Percentiles rank a stretch among this genome's conserved stretches.
Evolutionary conservation across 148 eudicot genomes (phyloP).

Genomic region (Camellia sinensis): DNA sequence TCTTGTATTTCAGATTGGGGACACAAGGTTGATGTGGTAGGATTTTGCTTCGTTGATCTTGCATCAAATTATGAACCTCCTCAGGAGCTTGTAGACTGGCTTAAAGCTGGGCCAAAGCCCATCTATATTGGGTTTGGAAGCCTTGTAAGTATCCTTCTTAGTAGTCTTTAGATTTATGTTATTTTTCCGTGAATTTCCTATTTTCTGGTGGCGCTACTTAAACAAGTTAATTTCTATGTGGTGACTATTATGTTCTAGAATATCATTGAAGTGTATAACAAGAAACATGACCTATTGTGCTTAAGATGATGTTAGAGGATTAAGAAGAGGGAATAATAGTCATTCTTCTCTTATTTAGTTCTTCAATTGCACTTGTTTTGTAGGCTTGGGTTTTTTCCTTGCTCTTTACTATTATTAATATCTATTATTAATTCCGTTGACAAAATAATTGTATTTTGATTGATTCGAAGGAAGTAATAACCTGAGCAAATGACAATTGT

Average conservation of each 20-base stretch:
- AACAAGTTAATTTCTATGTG: too few relatives aligned
- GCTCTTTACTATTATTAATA: neutral
- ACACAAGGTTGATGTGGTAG: too few relatives aligned
- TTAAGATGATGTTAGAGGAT: neutral
- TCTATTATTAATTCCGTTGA: neutral
- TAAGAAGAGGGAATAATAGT: too few relatives aligned
- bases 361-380: neutral
- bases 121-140: conserved; percentile 94
- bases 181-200: too few relatives aligned
- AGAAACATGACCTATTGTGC: neutral
- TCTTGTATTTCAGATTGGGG: too few relatives aligned
- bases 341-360: too few relatives aligned
- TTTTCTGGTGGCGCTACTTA: too few relatives aligned
- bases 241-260: too few relatives aligned
- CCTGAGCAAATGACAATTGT: neutral
- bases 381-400: neutral
- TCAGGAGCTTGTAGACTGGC: conserved; percentile 71
- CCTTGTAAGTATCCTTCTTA: conserved; percentile 23
- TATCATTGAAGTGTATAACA: too few relatives aligned
- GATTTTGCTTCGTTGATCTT: too few relatives aligned
- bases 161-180: conserved; percentile 31
- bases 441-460: neutral
- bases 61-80: conserved; percentile 24
- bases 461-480: neutral
- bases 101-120: conserved; percentile 67